Base-by-base conservation (phyloP, 2,329 filamentous ascomycete genomes). In the Phoma sp. region DNA sequence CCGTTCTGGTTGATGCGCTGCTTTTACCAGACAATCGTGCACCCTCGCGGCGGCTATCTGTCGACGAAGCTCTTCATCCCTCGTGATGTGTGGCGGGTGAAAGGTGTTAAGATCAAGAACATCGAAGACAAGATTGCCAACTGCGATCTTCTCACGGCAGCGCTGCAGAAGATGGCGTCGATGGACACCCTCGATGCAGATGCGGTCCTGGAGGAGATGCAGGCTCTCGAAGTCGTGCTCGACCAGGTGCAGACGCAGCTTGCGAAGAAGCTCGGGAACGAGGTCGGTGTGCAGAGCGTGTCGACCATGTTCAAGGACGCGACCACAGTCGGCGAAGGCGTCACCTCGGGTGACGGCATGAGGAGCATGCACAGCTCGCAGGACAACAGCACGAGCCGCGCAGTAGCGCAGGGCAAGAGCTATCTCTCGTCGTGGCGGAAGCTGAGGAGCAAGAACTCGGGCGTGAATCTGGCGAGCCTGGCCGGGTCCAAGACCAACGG, bases 1-100 rank as follows among this genome's bases (percentile, higher is more conserved):
- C 96, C 95, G 2, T 99, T 97, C 75, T 99, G 95, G 95, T 82
- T 99, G 39, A 96, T 99, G 91, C 88, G 95, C 50, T 93, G 90
- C 58, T 82, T 99, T 24, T 96, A 95, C 71, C 92, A 97, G 73
- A 96, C 93, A 0, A 86, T 99, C 39, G 89, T 88, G 17, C 94
- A 99, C 69, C 92, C 94, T 2, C 87, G 92, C 22, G 95, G 95
- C 33, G 95, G 93, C 15, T 99, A 97, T 71, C 72, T 99, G 19
- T 96, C 93, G 48, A 94, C 88, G 21, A 93, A 92, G 67, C 83
- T 99, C 0, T 99, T 99, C 71, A 85, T 99, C 5, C 93, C 95
- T 6, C 85, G 91, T 46, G 93, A 98, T 70, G 91, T 95, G 3
- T 99, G 95, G 95, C 85, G 88, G 51, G 93, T 97, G 7, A 94